Conservation (phyloP, 129 eudicot species). For the Flaveria linearis region DNA sequence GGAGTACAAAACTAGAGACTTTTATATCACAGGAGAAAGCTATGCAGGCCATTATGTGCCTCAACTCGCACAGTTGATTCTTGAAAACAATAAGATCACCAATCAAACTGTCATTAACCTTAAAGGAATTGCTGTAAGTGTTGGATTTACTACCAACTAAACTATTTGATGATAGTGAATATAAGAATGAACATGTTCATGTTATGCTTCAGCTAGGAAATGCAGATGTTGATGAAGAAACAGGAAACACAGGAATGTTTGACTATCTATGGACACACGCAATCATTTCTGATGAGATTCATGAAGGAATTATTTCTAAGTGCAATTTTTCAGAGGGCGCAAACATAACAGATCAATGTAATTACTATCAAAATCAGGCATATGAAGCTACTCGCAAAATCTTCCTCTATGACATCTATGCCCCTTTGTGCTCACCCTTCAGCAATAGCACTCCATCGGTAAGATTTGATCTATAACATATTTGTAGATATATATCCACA, state of each 20-base stretch:
- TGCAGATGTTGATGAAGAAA: constrained; percentile 36
- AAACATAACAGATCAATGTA: constrained; percentile 22
- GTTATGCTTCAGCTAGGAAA: constrained; percentile 49
- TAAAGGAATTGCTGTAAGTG: constrained; percentile 38
- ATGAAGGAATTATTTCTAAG: constrained; percentile 28
- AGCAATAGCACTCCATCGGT: constrained; percentile 36
- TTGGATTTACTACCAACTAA: neutral
- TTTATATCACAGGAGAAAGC: constrained; percentile 51
- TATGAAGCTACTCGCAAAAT: constrained; percentile 27
- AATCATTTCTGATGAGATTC: constrained; percentile 8
- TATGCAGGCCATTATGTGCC: constrained; percentile 57
- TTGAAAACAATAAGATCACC: constrained; percentile 18
- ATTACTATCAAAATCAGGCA: constrained; percentile 12
- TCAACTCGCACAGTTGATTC: constrained; percentile 52
- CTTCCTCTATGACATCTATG: constrained; percentile 44
- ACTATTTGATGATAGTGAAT: neutral
- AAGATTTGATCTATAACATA: neutral
- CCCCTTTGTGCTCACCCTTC: constrained; percentile 41
- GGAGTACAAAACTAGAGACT: constrained; percentile 50
- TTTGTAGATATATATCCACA: neutral
- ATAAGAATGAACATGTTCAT: neutral
- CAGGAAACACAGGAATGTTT: constrained; percentile 17
- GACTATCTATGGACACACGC: constrained; percentile 10
- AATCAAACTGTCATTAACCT: constrained; percentile 14
- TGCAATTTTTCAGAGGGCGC: constrained; percentile 40